A percentile compares a stretch with the other conserved stretches of the same genome.
phyloP scores from a whole-genome alignment of 306 rosid species.

The Acacia melanoxylon region DNA sequence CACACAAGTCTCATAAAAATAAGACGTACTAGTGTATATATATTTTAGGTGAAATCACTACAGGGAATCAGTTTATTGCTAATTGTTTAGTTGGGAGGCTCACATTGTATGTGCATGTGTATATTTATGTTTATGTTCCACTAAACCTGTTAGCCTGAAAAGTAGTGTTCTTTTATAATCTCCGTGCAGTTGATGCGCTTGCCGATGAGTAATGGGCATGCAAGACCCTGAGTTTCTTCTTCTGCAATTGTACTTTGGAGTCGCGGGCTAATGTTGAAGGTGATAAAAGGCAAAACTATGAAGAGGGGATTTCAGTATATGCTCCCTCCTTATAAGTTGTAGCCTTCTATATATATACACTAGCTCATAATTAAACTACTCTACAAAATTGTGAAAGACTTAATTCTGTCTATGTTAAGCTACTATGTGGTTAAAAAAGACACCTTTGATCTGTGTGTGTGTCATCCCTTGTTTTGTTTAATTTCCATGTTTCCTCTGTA shows the following conservation, averaged over 20 bases:
- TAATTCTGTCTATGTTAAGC: conserved; percentile 15
- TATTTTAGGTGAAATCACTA: background rate
- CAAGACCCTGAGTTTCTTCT: conserved; percentile 23
- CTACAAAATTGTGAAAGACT: conserved; percentile 29
- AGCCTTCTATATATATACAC: conserved; percentile 33
- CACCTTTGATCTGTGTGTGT: background rate
- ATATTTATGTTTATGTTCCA: background rate
- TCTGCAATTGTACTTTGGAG: conserved; percentile 26
- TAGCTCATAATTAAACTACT: conserved; percentile 6
- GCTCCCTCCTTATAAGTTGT: conserved; percentile 16
- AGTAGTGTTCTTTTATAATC: background rate
- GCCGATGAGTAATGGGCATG: conserved; percentile 16
- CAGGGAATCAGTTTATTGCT: no score
- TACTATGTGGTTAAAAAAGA: background rate
- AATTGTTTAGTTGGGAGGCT: background rate
- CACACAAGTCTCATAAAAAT: background rate
- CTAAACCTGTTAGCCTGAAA: background rate
- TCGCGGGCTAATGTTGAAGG: conserved; percentile 34
- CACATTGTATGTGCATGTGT: background rate
- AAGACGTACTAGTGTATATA: background rate
- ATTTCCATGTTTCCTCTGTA: background rate
- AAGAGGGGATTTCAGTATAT: conserved; percentile 25
- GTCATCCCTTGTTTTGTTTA: background rate
- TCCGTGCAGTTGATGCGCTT: conserved; percentile 42
- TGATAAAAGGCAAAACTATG: conserved; percentile 26